Percentiles rank a stretch among this genome's conserved stretches.
phyloP scores from a whole-genome alignment of 305 asterid genomes.

The Fraxinus sp. region DNA sequence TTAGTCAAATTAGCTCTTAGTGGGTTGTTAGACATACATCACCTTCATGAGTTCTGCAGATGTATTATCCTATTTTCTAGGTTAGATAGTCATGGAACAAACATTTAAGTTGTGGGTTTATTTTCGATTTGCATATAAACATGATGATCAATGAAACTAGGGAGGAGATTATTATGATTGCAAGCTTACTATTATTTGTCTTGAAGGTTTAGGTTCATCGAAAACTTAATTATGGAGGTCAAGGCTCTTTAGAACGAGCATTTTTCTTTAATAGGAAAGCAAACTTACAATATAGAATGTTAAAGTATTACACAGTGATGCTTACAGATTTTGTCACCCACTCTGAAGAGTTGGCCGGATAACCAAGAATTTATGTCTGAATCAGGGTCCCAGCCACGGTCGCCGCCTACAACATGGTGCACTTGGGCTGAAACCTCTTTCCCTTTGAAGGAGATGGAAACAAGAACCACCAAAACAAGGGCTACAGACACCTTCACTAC shows the following conservation, averaged over 20 bases:
- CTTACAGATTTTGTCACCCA: slow-evolving; percentile 74
- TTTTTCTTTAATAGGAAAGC: not conserved
- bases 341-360: slow-evolving; percentile 59
- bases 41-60: not conserved
- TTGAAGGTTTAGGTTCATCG: not conserved
- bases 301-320: not conserved
- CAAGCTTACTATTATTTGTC: not conserved
- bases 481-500: not conserved
- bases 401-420: slow-evolving; percentile 71
- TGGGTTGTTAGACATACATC: not conserved
- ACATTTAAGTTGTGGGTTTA: not conserved
- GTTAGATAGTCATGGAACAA: no score
- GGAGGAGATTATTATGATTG: not conserved
- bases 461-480: slow-evolving; percentile 8
- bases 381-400: slow-evolving; percentile 50
- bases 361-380: slow-evolving; percentile 56
- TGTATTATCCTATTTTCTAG: not conserved
- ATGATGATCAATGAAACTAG: not conserved
- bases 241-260: not conserved
- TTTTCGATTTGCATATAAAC: not conserved
- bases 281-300: not conserved
- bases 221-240: not conserved
- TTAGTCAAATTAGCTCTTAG: not conserved
- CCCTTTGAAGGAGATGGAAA: slow-evolving; percentile 16
- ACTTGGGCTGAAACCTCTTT: slow-evolving; percentile 39